Conservation (phyloP, 2,329 filamentous ascomycete species). For the Alternaria conjuncta region DNA sequence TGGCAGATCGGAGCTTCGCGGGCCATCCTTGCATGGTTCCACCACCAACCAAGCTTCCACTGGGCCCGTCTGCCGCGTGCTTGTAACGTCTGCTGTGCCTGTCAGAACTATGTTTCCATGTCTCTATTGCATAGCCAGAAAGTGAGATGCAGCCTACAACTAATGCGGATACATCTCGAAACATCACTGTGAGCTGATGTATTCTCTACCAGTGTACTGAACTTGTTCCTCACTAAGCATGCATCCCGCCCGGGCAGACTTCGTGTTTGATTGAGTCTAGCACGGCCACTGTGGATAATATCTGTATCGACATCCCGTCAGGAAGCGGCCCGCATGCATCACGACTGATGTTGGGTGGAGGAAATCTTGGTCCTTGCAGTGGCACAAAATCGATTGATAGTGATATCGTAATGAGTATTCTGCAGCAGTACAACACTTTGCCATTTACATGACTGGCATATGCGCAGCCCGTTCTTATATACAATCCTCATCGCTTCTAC, state of each 20-base stretch:
- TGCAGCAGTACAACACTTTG: constrained; percentile 16
- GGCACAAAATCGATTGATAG: not conserved
- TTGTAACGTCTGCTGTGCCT: not conserved
- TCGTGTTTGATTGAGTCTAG: not conserved
- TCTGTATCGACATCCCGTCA: not conserved
- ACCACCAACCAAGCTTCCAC: constrained; percentile 23
- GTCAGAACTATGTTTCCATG: not conserved
- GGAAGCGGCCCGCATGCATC: not conserved
- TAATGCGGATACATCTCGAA: too few species aligned
- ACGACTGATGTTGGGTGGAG: not conserved
- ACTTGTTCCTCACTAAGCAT: not conserved
- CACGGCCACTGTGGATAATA: not conserved
- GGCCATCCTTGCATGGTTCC: constrained; percentile 6
- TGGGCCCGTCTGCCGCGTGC: not conserved
- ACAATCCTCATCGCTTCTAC: constrained; percentile 5
- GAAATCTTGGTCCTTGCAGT: not conserved
- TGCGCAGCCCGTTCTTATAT: constrained; percentile 18
- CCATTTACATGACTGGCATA: constrained; percentile 16
- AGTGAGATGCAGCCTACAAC: too few species aligned
- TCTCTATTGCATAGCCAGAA: too few species aligned
- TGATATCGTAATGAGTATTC: not conserved
- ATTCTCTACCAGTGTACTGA: not conserved
- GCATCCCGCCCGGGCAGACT: not conserved
- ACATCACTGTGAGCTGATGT: not conserved
- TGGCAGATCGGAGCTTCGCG: not conserved